These are phyloP conservation scores for Tetradesmus lagerheimii DNA, from an alignment of 139 green algal species.

Conservation along the genomic window DNA sequence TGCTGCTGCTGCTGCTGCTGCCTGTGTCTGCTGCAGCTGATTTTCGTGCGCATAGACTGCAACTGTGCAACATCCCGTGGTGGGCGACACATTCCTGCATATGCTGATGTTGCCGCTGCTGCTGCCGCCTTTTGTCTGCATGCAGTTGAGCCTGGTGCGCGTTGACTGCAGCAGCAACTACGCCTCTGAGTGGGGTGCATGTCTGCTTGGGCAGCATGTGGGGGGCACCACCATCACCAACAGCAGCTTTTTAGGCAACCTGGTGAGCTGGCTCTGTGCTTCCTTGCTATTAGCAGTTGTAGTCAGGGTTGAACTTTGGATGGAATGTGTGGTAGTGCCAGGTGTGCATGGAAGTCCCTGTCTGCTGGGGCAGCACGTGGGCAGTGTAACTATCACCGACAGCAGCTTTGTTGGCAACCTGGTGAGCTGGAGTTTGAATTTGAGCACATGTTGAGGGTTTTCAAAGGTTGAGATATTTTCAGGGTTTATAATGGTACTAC, in stretches of 20 bases:
- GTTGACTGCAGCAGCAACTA: conserved; percentile 4
- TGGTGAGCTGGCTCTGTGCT: neutral
- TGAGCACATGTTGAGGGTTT: too few relatives aligned
- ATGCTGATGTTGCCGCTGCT: neutral
- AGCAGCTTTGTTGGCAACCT: neutral
- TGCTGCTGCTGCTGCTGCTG: neutral
- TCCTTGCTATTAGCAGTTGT: too few relatives aligned
- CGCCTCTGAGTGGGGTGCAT: neutral
- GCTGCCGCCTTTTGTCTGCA: neutral
- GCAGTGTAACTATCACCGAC: neutral
- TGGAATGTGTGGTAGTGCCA: too few relatives aligned
- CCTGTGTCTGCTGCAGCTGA: neutral
- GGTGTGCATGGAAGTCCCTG: too few relatives aligned
- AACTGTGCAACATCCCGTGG: neutral
- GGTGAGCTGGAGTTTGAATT: neutral
- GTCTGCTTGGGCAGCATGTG: neutral
- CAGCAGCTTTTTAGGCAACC: neutral
- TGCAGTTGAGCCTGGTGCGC: neutral
- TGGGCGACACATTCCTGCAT: too few relatives aligned
- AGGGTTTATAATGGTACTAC: too few relatives aligned
- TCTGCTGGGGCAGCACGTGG: neutral
- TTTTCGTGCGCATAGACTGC: too few relatives aligned
- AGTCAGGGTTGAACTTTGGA: too few relatives aligned
- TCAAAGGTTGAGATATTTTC: too few relatives aligned
- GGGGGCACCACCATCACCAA: neutral